phyloP scores from a whole-genome alignment of 768 basidiomycete genomes.

The Suillus brevipes region DNA sequence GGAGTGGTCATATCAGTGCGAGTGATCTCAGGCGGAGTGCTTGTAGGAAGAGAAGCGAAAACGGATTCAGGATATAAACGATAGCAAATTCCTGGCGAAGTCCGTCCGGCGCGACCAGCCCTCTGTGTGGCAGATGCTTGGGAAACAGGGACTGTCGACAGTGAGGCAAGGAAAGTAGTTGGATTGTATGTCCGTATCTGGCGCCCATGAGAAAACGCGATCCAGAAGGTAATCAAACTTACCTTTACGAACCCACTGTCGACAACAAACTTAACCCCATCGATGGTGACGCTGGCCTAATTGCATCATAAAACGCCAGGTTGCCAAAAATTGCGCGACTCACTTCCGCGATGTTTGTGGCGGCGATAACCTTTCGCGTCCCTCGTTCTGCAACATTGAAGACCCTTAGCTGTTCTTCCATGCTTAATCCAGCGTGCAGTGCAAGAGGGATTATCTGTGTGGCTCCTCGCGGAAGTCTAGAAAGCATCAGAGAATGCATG shows the following conservation, averaged over 20 bases:
- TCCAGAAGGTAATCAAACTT: slow-evolving; percentile 13
- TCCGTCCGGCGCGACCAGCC: slow-evolving; percentile 93
- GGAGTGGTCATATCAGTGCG: slow-evolving; percentile 90
- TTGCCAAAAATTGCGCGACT: slow-evolving; percentile 9
- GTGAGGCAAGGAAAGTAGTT: slow-evolving; percentile 77
- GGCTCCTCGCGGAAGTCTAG: slow-evolving; percentile 54
- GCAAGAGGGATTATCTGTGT: slow-evolving; percentile 67
- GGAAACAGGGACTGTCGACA: slow-evolving; percentile 82
- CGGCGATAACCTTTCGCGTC: slow-evolving; percentile 84
- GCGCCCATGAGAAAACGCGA: neutral
- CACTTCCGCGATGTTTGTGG: slow-evolving; percentile 96
- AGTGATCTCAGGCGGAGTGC: slow-evolving; percentile 87
- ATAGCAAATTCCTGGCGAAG: slow-evolving; percentile 89
- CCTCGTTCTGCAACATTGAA: slow-evolving; percentile 79
- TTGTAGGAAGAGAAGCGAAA: slow-evolving; percentile 59
- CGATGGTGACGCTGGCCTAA: slow-evolving; percentile 94
- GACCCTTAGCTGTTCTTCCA: slow-evolving; percentile 82
- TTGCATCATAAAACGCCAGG: neutral
- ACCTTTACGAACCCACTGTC: slow-evolving; percentile 97
- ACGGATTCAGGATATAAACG: slow-evolving; percentile 76
- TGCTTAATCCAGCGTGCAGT: slow-evolving; percentile 86
- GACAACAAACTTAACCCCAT: slow-evolving; percentile 91
- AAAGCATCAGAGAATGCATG: neutral
- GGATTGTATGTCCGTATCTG: slow-evolving; percentile 93
- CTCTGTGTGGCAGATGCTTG: slow-evolving; percentile 89